Base-by-base conservation (phyloP, 1,139 yeast species). In the Kodamaea anthophila region DNA sequence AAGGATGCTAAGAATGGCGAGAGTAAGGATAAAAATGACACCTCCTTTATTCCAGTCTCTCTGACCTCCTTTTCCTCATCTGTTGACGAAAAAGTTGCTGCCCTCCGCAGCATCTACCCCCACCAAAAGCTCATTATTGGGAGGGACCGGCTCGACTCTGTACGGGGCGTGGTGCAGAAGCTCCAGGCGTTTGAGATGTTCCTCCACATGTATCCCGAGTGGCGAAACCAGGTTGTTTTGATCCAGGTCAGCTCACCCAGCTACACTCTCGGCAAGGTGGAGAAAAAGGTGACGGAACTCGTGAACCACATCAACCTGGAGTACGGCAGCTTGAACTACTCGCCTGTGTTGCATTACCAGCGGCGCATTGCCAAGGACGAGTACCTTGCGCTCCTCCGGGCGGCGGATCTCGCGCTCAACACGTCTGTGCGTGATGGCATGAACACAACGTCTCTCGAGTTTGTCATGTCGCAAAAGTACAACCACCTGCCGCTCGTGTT, bases 391-490 rank as follows among this genome's bases (percentile, higher is more conserved):
- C 60, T 93, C 32, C 63, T 91, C 37, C 67, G 95, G 40, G 91
- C 77, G 9, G 97, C 97, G 0, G 97, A 91, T 51, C 61, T 91
- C 42, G 91, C 95, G 13, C 61, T 91, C 35, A 84, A 86, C 39
- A 86, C 96, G 0, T 80, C 94, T 3, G 81, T 88, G 18, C 76
- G 98, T 51, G 98, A 91, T 51, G 97, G 97, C 35, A 87, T 91
- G 85, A 91, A 87, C 57, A 87, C 96, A 9, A 91, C 97, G 1
- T 84, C 96, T 0, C 61, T 88, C 39, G 98, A 91, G 53, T 91
- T 77, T 54, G 94, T 88, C 23, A 77, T 88, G 18, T 83, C 96
- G 44, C 97, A 93, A 56, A 77, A 82, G 47, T 60, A 72, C 28
- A 67, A 73, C 36, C 70, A 72, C 40, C 77, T 82, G 5, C 96